Conservation (phyloP, 2,329 filamentous ascomycete species). For the Basipetospora chlamydospora region DNA sequence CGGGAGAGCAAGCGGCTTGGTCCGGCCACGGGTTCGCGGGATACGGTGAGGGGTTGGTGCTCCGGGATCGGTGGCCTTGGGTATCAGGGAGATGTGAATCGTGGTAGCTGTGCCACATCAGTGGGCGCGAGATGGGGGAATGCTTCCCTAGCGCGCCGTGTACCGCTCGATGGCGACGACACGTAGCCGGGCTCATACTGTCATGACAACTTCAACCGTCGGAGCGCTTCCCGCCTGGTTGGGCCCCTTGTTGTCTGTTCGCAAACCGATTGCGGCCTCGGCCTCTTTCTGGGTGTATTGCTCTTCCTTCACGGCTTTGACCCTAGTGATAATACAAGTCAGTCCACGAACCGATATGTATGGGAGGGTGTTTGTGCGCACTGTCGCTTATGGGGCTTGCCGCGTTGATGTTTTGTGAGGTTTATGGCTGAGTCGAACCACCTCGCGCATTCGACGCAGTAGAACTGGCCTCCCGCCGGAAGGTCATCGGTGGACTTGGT, state of each 20-base stretch:
- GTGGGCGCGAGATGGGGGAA: no score
- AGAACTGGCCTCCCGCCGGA: conserved; percentile 70
- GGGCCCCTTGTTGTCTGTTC: conserved; percentile 47
- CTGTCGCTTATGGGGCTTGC: conserved; percentile 90
- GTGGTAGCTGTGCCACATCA: no score
- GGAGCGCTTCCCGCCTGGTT: no score
- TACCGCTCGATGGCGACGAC: no score
- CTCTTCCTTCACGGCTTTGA: conserved; percentile 70
- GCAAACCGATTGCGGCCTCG: conserved; percentile 62
- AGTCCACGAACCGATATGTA: conserved; percentile 10
- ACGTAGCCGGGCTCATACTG: no score
- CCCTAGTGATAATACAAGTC: conserved; percentile 29
- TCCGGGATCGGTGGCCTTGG: no score
- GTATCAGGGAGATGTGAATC: no score
- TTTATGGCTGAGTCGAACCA: conserved; percentile 84
- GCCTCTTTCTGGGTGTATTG: conserved; percentile 78
- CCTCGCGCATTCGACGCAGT: conserved; percentile 88
- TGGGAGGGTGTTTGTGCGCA: conserved; percentile 19
- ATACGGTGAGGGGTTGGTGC: conserved; percentile 13
- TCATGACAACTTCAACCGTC: no score
- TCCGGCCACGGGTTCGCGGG: conserved; percentile 29
- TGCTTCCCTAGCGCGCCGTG: no score
- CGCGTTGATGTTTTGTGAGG: conserved; percentile 59
- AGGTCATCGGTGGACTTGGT: conserved; percentile 74
- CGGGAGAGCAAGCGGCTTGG: conserved; percentile 30